Percentiles rank a stretch among this genome's conserved stretches.
phyloP scores from a whole-genome alignment of 768 basidiomycete genomes.

The Gymnopilus dilepis region DNA sequence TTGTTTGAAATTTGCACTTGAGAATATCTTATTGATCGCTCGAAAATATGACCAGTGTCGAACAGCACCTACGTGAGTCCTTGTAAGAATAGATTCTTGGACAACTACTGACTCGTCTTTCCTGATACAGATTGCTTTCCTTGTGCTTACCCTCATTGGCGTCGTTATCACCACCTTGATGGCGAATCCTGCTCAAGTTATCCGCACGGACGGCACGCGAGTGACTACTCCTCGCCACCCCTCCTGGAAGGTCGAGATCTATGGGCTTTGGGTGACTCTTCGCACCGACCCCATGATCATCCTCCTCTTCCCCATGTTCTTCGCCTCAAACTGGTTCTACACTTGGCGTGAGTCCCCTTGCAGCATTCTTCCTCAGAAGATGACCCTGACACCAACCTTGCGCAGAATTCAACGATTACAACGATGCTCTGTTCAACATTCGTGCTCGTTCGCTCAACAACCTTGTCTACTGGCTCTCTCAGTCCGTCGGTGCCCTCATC shows the following conservation, averaged over 20 bases:
- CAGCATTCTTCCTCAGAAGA: constrained; percentile 23
- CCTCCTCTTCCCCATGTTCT: constrained; percentile 87
- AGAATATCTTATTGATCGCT: background rate
- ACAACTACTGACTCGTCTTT: background rate
- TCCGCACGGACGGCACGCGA: constrained; percentile 78
- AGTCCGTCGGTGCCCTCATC: constrained; percentile 74
- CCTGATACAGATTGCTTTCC: constrained; percentile 65
- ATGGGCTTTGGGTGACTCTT: constrained; percentile 70
- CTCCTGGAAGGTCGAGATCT: constrained; percentile 79
- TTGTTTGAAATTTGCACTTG: background rate
- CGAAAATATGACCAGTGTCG: constrained; percentile 44
- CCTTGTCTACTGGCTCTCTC: constrained; percentile 79
- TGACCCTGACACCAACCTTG: constrained; percentile 1
- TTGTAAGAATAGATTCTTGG: background rate
- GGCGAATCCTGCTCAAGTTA: constrained; percentile 73
- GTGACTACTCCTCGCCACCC: constrained; percentile 67
- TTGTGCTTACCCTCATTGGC: constrained; percentile 74
- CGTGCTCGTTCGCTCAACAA: constrained; percentile 79
- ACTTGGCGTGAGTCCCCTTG: constrained; percentile 70
- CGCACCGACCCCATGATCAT: constrained; percentile 74
- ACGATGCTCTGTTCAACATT: constrained; percentile 79
- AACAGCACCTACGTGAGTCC: constrained; percentile 78
- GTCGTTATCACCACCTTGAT: constrained; percentile 69
- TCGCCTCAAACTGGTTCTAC: constrained; percentile 86
- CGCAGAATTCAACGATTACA: constrained; percentile 82